Base-by-base conservation (phyloP, 148 eudicot species). In the Vaccinium macrocarpon region DNA sequence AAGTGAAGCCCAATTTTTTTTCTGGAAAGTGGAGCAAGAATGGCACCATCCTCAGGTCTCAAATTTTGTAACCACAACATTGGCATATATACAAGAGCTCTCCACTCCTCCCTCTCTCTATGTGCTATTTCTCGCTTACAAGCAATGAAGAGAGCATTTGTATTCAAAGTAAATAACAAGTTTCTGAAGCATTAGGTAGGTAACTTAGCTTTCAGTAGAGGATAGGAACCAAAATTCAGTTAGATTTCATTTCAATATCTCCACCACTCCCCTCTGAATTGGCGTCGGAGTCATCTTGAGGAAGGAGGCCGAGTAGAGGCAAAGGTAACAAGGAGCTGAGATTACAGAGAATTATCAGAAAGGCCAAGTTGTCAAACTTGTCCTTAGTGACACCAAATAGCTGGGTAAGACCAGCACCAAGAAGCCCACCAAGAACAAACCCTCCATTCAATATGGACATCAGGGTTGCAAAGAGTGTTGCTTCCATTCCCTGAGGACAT, bases 361-460 rank as follows among this genome's bases (percentile, higher is more conserved):
- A 79, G 70, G 93, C 92, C 86, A 97, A 90, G 86, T 93, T 93
- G 86, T 90, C 91, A 55, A 95, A 97, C 25, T 84, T 89, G 87
- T 97, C 99, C 80, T 87, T 95, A 32, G 99, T 95, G 83, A 97
- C 90, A 21, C 99, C 99, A 76, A 97, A 91, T 19, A 90, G 74
- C 87, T 97, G 97, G 83, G 99, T 97, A 49, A 97, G 86, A 59
- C 94, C 98, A 13, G 99, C 99, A 38, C 99, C 99, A 52, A 95
- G 83, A 66, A 97, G 79, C 82, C 99, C 98, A 18, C 99, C 99
- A 13, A 91, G 84, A 35, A 97, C 98, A 87, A 96, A 91, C 52
- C 97, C 99, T 21, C 96, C 96, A 57, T 97, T 97, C 21, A 97
- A 95, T 85, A 95, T 89, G 27, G 99, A 97, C 99, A 97, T 97